Base-by-base conservation (phyloP, 352 stramenopile species). In the Discostella stelligera region DNA sequence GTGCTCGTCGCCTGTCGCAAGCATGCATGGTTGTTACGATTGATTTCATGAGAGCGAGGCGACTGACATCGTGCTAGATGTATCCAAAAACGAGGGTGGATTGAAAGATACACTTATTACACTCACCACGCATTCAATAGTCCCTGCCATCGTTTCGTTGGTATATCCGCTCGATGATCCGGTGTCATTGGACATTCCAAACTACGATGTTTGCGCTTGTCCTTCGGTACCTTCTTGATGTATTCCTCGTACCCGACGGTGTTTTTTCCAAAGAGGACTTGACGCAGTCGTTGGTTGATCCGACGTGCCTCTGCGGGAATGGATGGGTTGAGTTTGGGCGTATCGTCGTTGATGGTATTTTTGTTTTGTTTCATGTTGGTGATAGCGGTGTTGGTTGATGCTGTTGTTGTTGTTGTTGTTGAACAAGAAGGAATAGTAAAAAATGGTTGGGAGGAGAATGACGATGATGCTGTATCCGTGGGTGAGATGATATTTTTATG, bases 231-330 rank as follows among this genome's bases (percentile, higher is more conserved):
- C 30, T 83, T 61, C 25, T 80, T 71, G 6, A 67, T 61, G 64
- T 91, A 92, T 63, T 82, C 80, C 65, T 88, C 80, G 49, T 92
- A 92, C 8, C 87, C 87, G 10, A 74, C 65, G 0, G 87, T 92
- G 48, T 92, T 92, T 58, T 92, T 92, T 6, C 87, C 87, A 55
- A 85, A 88, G 14, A 79, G 53, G 67, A 92, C 74, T 66, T 84
- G 79, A 18, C 82, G 79, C 18, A 72, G 66, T n/a, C 87, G 72
- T 77, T 88, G 80, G 55, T 77, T 41, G 13, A 92, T 80, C 20
- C 85, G 80, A 20, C 71, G 71, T 20, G 76, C 77, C 9, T 89
- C 70, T 4, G 67, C 74, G 25, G 86, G 79, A 69, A 79, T 66
- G 14, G 39, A 59, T 0, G 74, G 74, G 76, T 91, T 73, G 32